A percentile compares a stretch with the other conserved stretches of the same genome.
These are phyloP conservation scores for Aspergillus pseudotamarii DNA, from an alignment of 2,329 filamentous ascomycete genomes.

Conservation along the genomic window DNA sequence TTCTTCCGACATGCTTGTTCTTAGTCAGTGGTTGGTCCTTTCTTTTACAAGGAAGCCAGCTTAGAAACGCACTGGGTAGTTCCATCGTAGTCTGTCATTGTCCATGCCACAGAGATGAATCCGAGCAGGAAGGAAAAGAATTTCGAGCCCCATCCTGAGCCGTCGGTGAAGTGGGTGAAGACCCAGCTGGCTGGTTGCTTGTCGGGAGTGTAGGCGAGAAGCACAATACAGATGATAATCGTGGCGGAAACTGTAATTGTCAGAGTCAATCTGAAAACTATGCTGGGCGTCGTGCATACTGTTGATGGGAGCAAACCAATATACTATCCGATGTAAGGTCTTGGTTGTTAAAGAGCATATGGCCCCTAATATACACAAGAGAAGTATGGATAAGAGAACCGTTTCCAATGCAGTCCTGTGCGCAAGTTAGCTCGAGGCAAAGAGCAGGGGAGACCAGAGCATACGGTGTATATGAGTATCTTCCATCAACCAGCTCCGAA, in stretches of 20 bases:
- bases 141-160: constrained; percentile 64
- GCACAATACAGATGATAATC: constrained; percentile 60
- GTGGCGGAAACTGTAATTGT: constrained; percentile 56
- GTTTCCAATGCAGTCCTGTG: constrained; percentile 60
- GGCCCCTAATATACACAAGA: constrained; percentile 58
- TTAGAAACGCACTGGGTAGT: constrained; percentile 60
- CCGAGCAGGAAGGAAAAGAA: constrained; percentile 65
- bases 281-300: constrained; percentile 41
- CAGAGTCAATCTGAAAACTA: neutral
- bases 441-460: constrained; percentile 19
- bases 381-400: constrained; percentile 58
- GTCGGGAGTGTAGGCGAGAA: constrained; percentile 61
- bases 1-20: constrained; percentile 64
- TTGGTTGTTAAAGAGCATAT: constrained; percentile 67
- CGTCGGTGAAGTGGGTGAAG: constrained; percentile 63
- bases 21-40: neutral
- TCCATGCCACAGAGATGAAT: constrained; percentile 50
- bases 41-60: neutral
- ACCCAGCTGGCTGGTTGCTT: constrained; percentile 63
- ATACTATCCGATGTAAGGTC: constrained; percentile 60
- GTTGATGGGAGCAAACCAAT: constrained; percentile 70
- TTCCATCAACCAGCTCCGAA: constrained; percentile 53
- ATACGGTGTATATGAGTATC: constrained; percentile 61
- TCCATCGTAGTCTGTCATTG: constrained; percentile 71
- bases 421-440: constrained; percentile 14